Base-by-base conservation (phyloP, 2,329 filamentous ascomycete species). In the Fusarium sp. region DNA sequence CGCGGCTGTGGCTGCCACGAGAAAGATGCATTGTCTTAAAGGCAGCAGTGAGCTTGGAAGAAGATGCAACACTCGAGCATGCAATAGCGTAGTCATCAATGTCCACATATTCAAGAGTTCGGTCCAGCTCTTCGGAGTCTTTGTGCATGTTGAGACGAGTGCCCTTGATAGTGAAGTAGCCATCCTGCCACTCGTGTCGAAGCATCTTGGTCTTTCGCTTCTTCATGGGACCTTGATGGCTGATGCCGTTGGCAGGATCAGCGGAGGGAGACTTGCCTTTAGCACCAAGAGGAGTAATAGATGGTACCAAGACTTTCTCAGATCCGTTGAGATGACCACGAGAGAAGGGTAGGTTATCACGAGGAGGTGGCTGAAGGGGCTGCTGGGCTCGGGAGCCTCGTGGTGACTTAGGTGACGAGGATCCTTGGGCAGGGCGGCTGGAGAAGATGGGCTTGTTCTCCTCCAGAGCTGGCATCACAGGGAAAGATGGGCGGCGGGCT, bases 141-240 rank as follows among this genome's bases (percentile, higher is more conserved):
- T 90, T 89, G 83, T 94, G 92, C 87, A 95, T 91, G 55, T 91
- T 89, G 37, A 93, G 84, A 28, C 88, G 87, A 26, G 89, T 92
- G 60, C 91, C 91, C 73, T 90, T 89, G 67, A 97, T 90, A 26
- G 92, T 93, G 78, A 96, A 96, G 82, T 95, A 96, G 71, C 93
- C 91, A 77, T 96, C 92, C 75, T 94, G 89, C 94, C 94, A 97
- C 81, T 97, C 94, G 78, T 97, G 92, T 43, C 93, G 92, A 63
- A 97, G 87, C 83, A 97, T 89, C 75, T 89, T 90, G 33, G 91
- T 96, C 82, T 93, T 93, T 76, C 95, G 92, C 84, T 97, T 97
- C 84, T 93, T 94, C 89, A 99, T 97, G 79, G 90, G 94, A 2
- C 96, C 96, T 49, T 92, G 88, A 79, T 94, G 92, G 33, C 88